phyloP scores from a whole-genome alignment of 2,329 filamentous ascomycete species.

The Neurospora sp. region DNA sequence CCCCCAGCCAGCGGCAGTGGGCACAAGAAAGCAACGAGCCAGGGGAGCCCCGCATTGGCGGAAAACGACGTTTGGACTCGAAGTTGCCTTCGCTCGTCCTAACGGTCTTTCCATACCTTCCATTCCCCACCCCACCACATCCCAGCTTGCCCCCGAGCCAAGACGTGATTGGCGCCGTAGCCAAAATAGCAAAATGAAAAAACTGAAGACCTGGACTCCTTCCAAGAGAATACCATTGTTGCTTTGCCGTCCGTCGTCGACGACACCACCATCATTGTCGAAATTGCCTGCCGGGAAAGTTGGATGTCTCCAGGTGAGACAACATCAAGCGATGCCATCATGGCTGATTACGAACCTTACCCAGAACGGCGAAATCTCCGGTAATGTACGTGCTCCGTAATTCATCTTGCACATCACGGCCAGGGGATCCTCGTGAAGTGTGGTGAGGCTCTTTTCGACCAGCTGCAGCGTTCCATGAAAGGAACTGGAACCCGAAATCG shows the following conservation, averaged over 20 bases:
- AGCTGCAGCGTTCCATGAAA: neutral
- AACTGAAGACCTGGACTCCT: neutral
- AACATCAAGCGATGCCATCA: neutral
- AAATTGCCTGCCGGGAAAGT: neutral
- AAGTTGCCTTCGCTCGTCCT: neutral
- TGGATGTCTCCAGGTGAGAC: neutral
- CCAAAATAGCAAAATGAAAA: neutral
- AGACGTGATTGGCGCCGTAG: neutral
- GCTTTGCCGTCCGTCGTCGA: neutral
- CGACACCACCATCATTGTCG: neutral
- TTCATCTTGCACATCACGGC: neutral
- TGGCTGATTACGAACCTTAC: neutral
- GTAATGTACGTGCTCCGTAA: neutral
- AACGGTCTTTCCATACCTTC: neutral
- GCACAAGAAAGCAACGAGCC: neutral
- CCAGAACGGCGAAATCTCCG: neutral
- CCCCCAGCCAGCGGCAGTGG: neutral
- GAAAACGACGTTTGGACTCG: neutral
- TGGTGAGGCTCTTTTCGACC: neutral
- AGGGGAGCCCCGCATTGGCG: neutral
- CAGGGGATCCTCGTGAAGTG: neutral
- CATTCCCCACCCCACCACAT: neutral
- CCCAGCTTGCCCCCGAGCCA: neutral
- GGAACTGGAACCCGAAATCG: neutral
- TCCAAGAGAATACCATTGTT: neutral